Evolutionary conservation across 768 basidiomycete species (phyloP), one percentile per base, ranked within the genome.

Genomic region (Xanthoconium stramineum): DNA sequence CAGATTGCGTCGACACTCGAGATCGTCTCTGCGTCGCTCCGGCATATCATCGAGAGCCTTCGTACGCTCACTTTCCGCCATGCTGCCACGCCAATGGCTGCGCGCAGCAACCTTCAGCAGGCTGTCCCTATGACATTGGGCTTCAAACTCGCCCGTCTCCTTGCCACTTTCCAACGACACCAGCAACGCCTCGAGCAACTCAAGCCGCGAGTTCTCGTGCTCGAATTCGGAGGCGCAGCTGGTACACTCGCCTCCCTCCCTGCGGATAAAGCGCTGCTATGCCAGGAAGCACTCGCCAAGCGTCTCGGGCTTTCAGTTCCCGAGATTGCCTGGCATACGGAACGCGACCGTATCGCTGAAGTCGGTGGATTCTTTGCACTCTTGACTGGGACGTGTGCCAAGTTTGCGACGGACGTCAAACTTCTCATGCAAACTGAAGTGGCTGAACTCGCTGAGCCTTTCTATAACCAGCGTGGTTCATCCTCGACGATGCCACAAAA

Each of bases 401-500:
- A 80, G 61, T 75, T 80, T 37, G 76, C 76, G 6, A 62, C 71
- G 28, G 78, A 80, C 55, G 65, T 77, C 28, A 78, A 80, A 56
- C 67, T 80, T 24, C 64, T 79, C 29, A 79, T 75, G 76, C 78
- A 80, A 60, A 78, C 76, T 0, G 78, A 80, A 60, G 73, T 80
- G 2, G 76, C 60, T 5, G 78, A 79, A 47, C 64, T 78, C 28
- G 76, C 75, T 5, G 78, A 80, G 56, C 77, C 78, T 3, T 80
- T 73, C 48, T 66, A 75, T 33, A 63, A 72, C 12, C 72, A 79
- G 45, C 75, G 76, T 19, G 78, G 77, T 0, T 78, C 76, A 9
- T 80, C 77, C 56, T 77, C 75, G 57, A 79, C 78, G 15, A 80
- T 80, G 78, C 78, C 76, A 19, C 78, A 80, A 57, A 80, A 80